Base-by-base conservation (phyloP, 805 yeast genomes). In the Candida tallmaniae region DNA sequence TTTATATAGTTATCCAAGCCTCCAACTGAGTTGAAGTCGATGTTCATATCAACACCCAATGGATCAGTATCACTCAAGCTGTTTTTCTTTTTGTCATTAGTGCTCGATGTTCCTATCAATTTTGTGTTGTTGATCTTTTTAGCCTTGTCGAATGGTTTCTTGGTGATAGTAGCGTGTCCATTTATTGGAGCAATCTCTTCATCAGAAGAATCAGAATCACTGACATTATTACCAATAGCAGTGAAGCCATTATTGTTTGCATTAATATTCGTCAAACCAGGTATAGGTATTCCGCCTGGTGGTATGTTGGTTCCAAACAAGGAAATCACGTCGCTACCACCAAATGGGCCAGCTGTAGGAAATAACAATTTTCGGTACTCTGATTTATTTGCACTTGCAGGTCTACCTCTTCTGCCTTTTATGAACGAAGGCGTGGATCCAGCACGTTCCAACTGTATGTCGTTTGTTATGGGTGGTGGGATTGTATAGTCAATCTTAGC, bases 311-410 rank as follows among this genome's bases (percentile, higher is more conserved):
- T 72, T 5, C 93, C 89, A 57, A 88, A 87, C 20, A 90, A 63
- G 0, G 96, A 82, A 6, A 80, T 73, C 1, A 87, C 95, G 53
- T 90, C 97, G 41, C 90, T 81, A 15, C 98, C 98, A 19, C 98
- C 98, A 67, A 90, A 90, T 2, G 98, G 98, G 0, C 98, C 98
- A 11, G 88, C 87, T 0, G 96, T 90, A 5, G 96, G 95, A 51
- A 84, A 89, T 24, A 93, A 62, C 26, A 95, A 73, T 50, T 88
- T 73, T 26, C 83, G 54, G 35, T 56, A 62, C 27, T 65, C 72
- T 18, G 71, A 74, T 28, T 74, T 76, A 34, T 51, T 52, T 12
- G 65, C 53, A 15, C 32, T 18, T 5, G 60, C 51, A 13, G 68
- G 59, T n/a, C 62, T 58, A 26, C 70, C 56, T 28, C 62, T 47